phyloP scores from a whole-genome alignment of 768 basidiomycete species.

The Boletellus emodensis region DNA sequence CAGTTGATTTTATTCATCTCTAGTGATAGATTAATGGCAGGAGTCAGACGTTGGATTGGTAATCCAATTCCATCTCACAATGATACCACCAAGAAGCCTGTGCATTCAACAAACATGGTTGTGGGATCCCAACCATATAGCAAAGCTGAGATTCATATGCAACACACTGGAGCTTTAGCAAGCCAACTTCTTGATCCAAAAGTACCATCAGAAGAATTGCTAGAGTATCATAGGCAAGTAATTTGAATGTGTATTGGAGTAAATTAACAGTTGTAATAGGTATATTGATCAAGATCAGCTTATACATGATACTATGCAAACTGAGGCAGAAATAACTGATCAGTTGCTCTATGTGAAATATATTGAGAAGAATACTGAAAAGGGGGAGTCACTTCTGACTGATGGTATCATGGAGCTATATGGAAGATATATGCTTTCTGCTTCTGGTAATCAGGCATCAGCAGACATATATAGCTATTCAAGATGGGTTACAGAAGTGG shows the following conservation, averaged over 20 bases:
- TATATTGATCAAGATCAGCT: conserved; percentile 75
- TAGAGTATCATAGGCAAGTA: conserved; percentile 68
- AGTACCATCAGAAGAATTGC: conserved; percentile 60
- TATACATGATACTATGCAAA: conserved; percentile 53
- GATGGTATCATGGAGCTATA: conserved; percentile 19
- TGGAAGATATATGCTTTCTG: conserved; percentile 17
- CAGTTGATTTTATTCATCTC: conserved; percentile 17
- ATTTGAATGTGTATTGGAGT: not conserved
- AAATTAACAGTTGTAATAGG: conserved; percentile 31
- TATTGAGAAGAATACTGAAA: conserved; percentile 39
- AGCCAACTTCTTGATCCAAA: conserved; percentile 54
- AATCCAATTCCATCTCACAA: conserved; percentile 42
- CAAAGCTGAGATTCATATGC: conserved; percentile 26
- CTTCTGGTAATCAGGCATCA: conserved; percentile 3
- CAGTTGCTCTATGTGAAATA: conserved; percentile 52
- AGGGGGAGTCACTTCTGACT: conserved; percentile 7
- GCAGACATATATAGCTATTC: conserved; percentile 15
- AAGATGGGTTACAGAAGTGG: conserved; percentile 20
- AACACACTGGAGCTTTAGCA: conserved; percentile 59
- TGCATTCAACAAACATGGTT: conserved; percentile 25
- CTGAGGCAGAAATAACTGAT: conserved; percentile 54
- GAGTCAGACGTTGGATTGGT: conserved; percentile 75
- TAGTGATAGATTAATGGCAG: conserved; percentile 61
- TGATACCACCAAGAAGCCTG: conserved; percentile 40
- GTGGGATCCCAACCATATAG: conserved; percentile 27